Evolutionary conservation across 116 monocot species (phyloP).

Genomic region (Papilionanthe hybrid): DNA sequence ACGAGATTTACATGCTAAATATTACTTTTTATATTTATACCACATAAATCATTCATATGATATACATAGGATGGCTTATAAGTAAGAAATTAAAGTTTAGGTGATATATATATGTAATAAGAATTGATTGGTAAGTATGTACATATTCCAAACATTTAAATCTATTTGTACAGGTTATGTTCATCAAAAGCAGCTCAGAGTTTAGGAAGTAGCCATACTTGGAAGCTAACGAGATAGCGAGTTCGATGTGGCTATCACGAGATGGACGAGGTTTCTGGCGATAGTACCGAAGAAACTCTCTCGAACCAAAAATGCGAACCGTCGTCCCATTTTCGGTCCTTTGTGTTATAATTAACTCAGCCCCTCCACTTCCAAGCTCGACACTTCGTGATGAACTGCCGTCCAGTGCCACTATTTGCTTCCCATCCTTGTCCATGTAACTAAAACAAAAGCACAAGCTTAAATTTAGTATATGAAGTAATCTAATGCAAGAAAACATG

Average conservation of each 20-base stretch:
- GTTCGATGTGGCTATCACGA: constrained; percentile 38
- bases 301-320: constrained; percentile 70
- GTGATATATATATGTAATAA: no score
- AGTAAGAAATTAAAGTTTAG: no score
- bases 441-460: constrained; percentile 13
- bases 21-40: no score
- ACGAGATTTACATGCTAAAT: no score
- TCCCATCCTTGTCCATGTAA: constrained; percentile 63
- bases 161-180: background rate
- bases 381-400: constrained; percentile 32
- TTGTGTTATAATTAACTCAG: constrained; percentile 73
- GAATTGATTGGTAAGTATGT: no score
- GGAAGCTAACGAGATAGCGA: constrained; percentile 66
- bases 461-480: background rate
- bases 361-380: constrained; percentile 76
- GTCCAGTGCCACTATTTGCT: constrained; percentile 55
- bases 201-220: constrained; percentile 37
- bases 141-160: no score
- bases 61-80: no score
- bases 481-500: background rate
- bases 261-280: constrained; percentile 91
- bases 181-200: background rate
- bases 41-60: no score
- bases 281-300: constrained; percentile 87
- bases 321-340: constrained; percentile 37